Evolutionary conservation across 2,329 filamentous ascomycete species (phyloP), one percentile per base, ranked within the genome.

Genomic region (Colletotrichum spaethianum): DNA sequence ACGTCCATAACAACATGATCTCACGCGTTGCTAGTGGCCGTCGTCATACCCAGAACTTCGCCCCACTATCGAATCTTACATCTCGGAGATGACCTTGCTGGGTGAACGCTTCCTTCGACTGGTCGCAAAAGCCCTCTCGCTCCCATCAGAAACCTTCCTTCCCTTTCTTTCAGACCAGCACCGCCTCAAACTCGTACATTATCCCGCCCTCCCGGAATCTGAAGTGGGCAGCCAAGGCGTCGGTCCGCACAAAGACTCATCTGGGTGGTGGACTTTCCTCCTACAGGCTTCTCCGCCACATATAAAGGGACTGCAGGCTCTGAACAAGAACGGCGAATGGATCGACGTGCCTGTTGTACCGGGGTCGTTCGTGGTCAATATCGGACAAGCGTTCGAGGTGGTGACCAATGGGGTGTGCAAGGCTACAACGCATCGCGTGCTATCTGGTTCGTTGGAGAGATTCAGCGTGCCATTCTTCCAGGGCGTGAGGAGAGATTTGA

Each of bases 191-290:
- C 80, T 91, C 2, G 82, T 90, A 3, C 86, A 84, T 64, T 91
- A 91, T 65, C 87, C 88, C 0, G 75, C 80, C 0, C 66, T 72
- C 3, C 60, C 65, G 0, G 42, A 63, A 3, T 18, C 42, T 0
- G 71, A 75, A 12, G 53, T 67, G 1, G 63, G 48, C 18, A 59
- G 75, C 3, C 89, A 91, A 79, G 89, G 89, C 1, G 89, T 91
- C 1, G 90, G 89, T 0, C 86, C 90, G 0, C 89, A 91, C 79
- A 91, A 91, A 75, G 88, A 90, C 77, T 91, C 87, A 0, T 90
- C 88, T 0, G 89, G 89, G 4, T 91, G 89, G 88, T 89, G 90
- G 82, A 92, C 90, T 0, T 91, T 92, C 73, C 84, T 92, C 4
- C 85, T 90, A 1, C 90, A 92, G 77, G 87, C 89, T 8, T 89